A percentile compares a stretch with the other conserved stretches of the same genome.
Evolutionary conservation across 2,329 filamentous ascomycete species (phyloP).

Genomic region (Beauveria brongniartii): DNA sequence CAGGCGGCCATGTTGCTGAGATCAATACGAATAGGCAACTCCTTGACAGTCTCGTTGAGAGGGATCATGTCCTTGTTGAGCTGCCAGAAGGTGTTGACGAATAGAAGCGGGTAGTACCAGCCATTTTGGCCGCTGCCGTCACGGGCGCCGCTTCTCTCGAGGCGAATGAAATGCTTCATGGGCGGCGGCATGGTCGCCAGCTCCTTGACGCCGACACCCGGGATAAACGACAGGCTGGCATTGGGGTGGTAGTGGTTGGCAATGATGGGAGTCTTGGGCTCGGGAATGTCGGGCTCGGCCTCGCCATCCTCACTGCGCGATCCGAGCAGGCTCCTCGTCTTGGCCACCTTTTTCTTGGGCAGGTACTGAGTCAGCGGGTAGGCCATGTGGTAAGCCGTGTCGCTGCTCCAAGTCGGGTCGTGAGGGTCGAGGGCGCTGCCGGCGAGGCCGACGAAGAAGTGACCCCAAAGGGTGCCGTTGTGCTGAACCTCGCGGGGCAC

Average conservation of each 20-base stretch:
- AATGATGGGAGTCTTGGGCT: slow-evolving; percentile 59
- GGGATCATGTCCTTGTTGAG: slow-evolving; percentile 83
- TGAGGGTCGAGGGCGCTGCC: slow-evolving; percentile 72
- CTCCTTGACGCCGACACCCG: slow-evolving; percentile 63
- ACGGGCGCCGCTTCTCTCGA: slow-evolving; percentile 73
- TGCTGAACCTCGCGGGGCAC: slow-evolving; percentile 76
- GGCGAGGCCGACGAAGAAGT: slow-evolving; percentile 78
- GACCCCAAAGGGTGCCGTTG: slow-evolving; percentile 89
- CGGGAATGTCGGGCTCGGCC: slow-evolving; percentile 42
- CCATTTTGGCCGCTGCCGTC: slow-evolving; percentile 79
- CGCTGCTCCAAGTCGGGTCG: slow-evolving; percentile 61
- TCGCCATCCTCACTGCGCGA: slow-evolving; percentile 34
- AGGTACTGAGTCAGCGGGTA: slow-evolving; percentile 85
- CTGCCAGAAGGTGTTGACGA: slow-evolving; percentile 96
- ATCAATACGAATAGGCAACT: slow-evolving; percentile 73
- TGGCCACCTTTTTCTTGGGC: slow-evolving; percentile 79
- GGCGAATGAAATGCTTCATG: slow-evolving; percentile 65
- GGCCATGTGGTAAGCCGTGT: slow-evolving; percentile 73
- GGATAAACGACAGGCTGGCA: slow-evolving; percentile 80
- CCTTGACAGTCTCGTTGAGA: slow-evolving; percentile 81
- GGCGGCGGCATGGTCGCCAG: slow-evolving; percentile 64
- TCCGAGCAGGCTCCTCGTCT: slow-evolving; percentile 80
- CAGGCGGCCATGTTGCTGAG: slow-evolving; percentile 75
- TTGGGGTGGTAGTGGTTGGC: slow-evolving; percentile 93
- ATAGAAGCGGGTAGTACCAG: slow-evolving; percentile 89